Evolutionary conservation across 2,329 filamentous ascomycete genomes (phyloP).

Genomic region (Coniella lustricola): DNA sequence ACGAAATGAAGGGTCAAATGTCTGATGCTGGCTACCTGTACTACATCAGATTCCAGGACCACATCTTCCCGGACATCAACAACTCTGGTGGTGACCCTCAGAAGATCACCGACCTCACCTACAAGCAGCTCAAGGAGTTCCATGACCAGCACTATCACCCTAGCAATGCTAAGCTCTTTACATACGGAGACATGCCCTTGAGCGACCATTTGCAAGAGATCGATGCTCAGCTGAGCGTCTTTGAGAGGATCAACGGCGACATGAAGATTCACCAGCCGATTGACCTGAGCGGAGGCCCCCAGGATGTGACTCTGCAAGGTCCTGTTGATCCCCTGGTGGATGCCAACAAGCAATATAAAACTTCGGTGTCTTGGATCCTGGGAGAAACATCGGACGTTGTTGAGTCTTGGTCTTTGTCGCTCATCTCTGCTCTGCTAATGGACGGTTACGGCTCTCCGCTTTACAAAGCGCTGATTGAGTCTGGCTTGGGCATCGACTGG

Average conservation of each 20-base stretch:
- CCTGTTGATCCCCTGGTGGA: conserved; percentile 84
- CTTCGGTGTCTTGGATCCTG: conserved; percentile 86
- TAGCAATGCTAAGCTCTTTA: conserved; percentile 92
- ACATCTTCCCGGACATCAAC: conserved; percentile 88
- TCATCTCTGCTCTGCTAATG: conserved; percentile 77
- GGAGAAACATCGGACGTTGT: conserved; percentile 75
- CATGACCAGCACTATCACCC: conserved; percentile 94
- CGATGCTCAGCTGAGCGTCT: conserved; percentile 64
- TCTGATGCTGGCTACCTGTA: conserved; percentile 94
- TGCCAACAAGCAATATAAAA: conserved; percentile 83
- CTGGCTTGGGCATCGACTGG: conserved; percentile 85
- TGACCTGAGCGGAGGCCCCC: conserved; percentile 58
- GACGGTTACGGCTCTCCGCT: conserved; percentile 94
- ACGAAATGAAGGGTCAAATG: conserved; percentile 99
- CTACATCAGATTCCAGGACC: conserved; percentile 91
- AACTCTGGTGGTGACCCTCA: conserved; percentile 96
- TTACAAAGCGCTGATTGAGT: conserved; percentile 82
- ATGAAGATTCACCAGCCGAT: conserved; percentile 70
- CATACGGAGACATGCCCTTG: conserved; percentile 89
- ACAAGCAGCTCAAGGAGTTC: conserved; percentile 81
- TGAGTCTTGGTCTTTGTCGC: conserved; percentile 79
- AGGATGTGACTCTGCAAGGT: conserved; percentile 65
- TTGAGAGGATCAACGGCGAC: conserved; percentile 64
- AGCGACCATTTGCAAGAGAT: conserved; percentile 74
- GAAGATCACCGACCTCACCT: conserved; percentile 92